A percentile compares a stretch with the other conserved stretches of the same genome.
Evolutionary conservation across 352 stramenopile species (phyloP).

Genomic region (Blastocystis sp.): DNA sequence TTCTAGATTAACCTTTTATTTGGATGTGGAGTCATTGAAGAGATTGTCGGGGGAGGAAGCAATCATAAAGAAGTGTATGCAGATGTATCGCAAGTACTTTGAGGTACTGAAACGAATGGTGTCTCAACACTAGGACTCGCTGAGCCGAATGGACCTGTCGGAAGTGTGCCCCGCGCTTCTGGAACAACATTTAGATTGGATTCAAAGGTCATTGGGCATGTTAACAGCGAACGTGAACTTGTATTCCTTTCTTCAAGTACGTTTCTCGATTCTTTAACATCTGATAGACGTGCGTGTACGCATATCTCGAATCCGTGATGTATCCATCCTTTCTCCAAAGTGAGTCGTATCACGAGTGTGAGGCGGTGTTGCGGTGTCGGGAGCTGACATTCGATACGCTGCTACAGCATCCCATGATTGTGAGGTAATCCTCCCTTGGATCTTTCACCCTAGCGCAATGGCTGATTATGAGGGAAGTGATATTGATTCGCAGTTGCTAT

Average conservation of each 20-base stretch:
- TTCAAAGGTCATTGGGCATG: neutral
- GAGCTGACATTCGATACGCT: neutral
- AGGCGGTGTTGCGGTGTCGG: neutral
- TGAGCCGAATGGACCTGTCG: slow-evolving; percentile 14
- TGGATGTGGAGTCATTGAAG: slow-evolving; percentile 41
- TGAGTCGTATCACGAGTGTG: slow-evolving; percentile 20
- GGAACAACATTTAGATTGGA: slow-evolving; percentile 36
- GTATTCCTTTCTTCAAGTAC: slow-evolving; percentile 53
- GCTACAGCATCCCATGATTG: neutral
- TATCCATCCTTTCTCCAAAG: slow-evolving; percentile 45
- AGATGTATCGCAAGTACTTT: slow-evolving; percentile 17
- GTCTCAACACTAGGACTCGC: neutral
- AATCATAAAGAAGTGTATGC: neutral
- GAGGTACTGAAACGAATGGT: slow-evolving; percentile 3
- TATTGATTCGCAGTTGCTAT: neutral
- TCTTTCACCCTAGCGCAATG: neutral
- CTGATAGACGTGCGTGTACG: slow-evolving; percentile 39
- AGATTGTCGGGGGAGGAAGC: neutral
- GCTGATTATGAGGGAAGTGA: neutral
- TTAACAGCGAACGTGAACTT: slow-evolving; percentile 30
- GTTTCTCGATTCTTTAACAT: neutral
- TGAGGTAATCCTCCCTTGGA: neutral
- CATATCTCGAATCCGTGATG: neutral
- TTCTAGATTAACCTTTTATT: slow-evolving; percentile 57
- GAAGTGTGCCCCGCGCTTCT: slow-evolving; percentile 30